Base-by-base conservation (phyloP, 2,329 filamentous ascomycete species). In the Hypoxylon sp. region DNA sequence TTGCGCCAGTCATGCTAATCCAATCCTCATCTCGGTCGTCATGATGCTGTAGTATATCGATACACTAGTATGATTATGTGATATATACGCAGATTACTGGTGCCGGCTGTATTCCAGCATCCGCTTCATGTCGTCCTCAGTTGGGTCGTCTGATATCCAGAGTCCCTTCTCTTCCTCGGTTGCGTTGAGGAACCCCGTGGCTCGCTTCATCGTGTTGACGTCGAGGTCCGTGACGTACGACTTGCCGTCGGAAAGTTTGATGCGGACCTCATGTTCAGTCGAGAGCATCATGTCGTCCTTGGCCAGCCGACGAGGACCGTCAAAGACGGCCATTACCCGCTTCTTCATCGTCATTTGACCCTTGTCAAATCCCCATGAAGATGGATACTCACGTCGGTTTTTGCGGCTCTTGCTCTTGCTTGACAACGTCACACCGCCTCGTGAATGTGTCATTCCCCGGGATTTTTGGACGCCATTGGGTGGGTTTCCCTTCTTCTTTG, bases 211-310 rank as follows among this genome's bases (percentile, higher is more conserved):
- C 1, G 95, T 98, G 83, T 96, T 91, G 56, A 98, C 89, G 77
- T 98, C 96, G 49, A 99, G 86, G 77, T 98, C 96, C 6, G 95
- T 98, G 42, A 98, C 91, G 78, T 97, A 98, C 1, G 89, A 86
- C 76, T 92, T 90, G 77, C 89, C 89, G 77, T 93, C 91, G 25
- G 88, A 88, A 17, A 98, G 86, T 80, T 90, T 90, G 80, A 97
- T 86, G 77, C 95, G 93, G 40, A 98, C 94, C 82, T 99, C 96
- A 77, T 96, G 95, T 75, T 97, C 94, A 14, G 92, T 94, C 74
- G 95, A 94, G 55, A 99, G 90, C 94, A 98, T 97, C 94, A 98
- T 96, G 82, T 99, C 96, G 78, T 99, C 96, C 84, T 98, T 98
- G 88, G 93, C 96, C 55, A 99, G 86, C 46, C 95, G 90, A 59